A percentile compares a stretch with the other conserved stretches of the same genome.
These are phyloP conservation scores for Myochromella boudieri DNA, from an alignment of 768 basidiomycete genomes.

Conservation along the genomic window DNA sequence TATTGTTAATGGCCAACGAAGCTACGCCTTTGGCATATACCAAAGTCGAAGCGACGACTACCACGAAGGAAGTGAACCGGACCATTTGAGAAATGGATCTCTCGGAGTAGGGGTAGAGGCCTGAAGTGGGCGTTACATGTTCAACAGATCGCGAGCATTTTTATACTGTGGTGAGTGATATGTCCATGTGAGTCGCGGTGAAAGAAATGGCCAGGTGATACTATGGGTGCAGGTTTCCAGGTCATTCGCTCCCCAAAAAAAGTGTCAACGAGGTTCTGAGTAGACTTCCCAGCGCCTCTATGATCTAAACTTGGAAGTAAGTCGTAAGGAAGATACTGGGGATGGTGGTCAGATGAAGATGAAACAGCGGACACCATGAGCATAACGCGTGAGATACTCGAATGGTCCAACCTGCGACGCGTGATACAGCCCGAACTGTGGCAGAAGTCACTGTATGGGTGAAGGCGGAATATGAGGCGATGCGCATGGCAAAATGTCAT, in stretches of 20 bases:
- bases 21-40: conserved; percentile 13
- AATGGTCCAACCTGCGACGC: conserved; percentile 1
- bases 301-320: no score
- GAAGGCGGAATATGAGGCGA: neutral
- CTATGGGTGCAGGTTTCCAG: neutral
- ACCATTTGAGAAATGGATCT: conserved; percentile 13
- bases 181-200: neutral
- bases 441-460: neutral
- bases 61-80: conserved; percentile 13
- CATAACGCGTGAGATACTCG: neutral
- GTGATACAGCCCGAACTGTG: neutral
- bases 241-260: neutral
- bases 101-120: conserved; percentile 14
- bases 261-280: neutral
- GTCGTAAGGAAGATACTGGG: no score
- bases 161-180: neutral
- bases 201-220: conserved; percentile 9
- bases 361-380: neutral
- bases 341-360: conserved; percentile 4
- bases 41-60: conserved; percentile 16
- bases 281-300: no score
- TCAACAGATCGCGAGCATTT: neutral
- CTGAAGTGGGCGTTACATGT: no score
- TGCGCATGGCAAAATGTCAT: conserved; percentile 12
- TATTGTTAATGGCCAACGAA: conserved; percentile 19